phyloP scores from a whole-genome alignment of 2,329 filamentous ascomycete species.

The Paecilomyces sp. region DNA sequence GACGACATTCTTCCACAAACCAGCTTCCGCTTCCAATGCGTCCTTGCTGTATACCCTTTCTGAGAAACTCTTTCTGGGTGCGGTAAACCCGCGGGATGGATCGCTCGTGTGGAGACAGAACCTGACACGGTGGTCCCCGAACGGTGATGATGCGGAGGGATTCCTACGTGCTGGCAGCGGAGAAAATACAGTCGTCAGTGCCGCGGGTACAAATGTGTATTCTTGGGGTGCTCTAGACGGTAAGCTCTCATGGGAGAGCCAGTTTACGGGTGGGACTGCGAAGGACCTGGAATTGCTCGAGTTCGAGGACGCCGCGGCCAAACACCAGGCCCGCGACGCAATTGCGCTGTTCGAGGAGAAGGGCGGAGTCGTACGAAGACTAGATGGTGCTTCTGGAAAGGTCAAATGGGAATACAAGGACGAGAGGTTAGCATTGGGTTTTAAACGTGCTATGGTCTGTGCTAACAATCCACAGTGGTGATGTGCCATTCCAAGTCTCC shows the following conservation, averaged over 20 bases:
- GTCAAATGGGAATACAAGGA: constrained; percentile 74
- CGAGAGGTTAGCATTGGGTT: constrained; percentile 36
- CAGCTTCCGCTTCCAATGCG: constrained; percentile 71
- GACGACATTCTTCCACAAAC: constrained; percentile 92
- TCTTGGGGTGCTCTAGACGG: constrained; percentile 82
- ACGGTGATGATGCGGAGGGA: constrained; percentile 11
- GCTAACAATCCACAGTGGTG: constrained; percentile 44
- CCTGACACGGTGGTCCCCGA: constrained; percentile 43
- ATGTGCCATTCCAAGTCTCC: constrained; percentile 68
- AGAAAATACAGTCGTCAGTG: constrained; percentile 70
- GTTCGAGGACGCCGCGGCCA: constrained; percentile 50
- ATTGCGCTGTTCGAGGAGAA: constrained; percentile 58
- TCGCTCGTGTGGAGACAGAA: constrained; percentile 79
- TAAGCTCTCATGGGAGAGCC: constrained; percentile 65
- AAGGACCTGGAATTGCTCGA: constrained; percentile 64
- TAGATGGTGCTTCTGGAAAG: constrained; percentile 65
- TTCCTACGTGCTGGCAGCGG: constrained; percentile 68
- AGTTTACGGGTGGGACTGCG: constrained; percentile 44
- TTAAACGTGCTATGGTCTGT: not conserved
- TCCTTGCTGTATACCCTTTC: constrained; percentile 88
- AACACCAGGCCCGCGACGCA: constrained; percentile 51
- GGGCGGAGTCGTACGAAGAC: constrained; percentile 56
- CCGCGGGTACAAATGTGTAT: constrained; percentile 61
- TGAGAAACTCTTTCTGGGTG: constrained; percentile 74
- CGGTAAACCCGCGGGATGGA: constrained; percentile 82